phyloP scores from a whole-genome alignment of 176 grass and related monocot species.

The Stipa capillata region DNA sequence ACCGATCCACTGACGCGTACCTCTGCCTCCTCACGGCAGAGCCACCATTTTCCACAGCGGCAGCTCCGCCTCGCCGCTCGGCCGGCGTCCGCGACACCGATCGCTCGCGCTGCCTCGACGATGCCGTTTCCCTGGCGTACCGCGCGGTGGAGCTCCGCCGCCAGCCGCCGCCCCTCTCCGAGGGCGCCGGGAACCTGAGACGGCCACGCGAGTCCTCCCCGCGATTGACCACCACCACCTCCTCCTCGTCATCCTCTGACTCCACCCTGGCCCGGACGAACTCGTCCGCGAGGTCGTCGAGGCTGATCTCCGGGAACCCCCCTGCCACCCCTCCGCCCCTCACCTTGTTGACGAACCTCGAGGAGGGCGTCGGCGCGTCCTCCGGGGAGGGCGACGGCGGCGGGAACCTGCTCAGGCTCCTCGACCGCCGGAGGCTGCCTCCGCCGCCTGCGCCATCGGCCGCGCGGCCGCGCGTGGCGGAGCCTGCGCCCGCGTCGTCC shows the following conservation, averaged over 20 bases:
- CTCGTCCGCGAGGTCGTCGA: slow-evolving; percentile 81
- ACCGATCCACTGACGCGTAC: slow-evolving; percentile 44
- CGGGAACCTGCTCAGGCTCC: slow-evolving; percentile 62
- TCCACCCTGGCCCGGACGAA: slow-evolving; percentile 67
- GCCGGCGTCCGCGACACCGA: slow-evolving; percentile 64
- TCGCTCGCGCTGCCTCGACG: slow-evolving; percentile 57
- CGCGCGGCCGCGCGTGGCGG: neutral
- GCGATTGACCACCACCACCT: neutral
- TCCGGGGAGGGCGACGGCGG: slow-evolving; percentile 40
- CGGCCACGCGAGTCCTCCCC: slow-evolving; percentile 4
- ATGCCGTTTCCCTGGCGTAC: slow-evolving; percentile 62
- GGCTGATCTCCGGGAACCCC: slow-evolving; percentile 41
- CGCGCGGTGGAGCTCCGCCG: slow-evolving; percentile 30
- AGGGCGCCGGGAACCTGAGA: neutral
- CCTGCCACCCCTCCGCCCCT: neutral
- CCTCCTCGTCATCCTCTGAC: slow-evolving; percentile 54
- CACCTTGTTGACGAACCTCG: slow-evolving; percentile 57
- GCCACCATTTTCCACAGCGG: neutral
- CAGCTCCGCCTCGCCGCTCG: slow-evolving; percentile 6
- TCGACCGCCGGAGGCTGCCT: slow-evolving; percentile 23
- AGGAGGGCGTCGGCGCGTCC: slow-evolving; percentile 35
- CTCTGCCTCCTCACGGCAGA: slow-evolving; percentile 23
- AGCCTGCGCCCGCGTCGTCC: slow-evolving; percentile 23
- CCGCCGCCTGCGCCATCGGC: neutral
- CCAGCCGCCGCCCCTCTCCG: neutral